A percentile compares a stretch with the other conserved stretches of the same genome.
These are phyloP conservation scores for Clitocybe nebularis DNA, from an alignment of 1,284 basidiomycete species.

Conservation along the genomic window DNA sequence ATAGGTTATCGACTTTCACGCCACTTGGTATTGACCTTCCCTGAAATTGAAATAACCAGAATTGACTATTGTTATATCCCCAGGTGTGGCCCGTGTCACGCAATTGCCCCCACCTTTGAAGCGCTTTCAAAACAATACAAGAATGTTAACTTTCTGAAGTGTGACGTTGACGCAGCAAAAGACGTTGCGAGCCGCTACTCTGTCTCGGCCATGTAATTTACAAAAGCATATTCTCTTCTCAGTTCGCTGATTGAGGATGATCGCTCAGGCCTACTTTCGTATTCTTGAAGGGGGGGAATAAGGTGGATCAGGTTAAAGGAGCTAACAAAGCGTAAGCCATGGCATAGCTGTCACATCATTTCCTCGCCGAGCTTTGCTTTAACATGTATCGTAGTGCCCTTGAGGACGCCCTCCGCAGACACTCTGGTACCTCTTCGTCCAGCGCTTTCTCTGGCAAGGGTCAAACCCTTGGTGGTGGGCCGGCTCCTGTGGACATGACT, in stretches of 20 bases:
- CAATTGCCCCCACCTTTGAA: conserved; percentile 72
- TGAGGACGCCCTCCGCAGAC: conserved; percentile 50
- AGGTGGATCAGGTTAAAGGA: conserved; percentile 67
- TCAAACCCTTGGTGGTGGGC: conserved; percentile 58
- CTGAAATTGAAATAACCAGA: not conserved
- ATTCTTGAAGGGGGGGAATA: conserved; percentile 63
- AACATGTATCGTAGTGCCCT: conserved; percentile 41
- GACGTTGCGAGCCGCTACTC: conserved; percentile 61
- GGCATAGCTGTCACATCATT: not conserved
- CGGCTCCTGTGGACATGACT: conserved; percentile 29
- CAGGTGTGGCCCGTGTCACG: conserved; percentile 81
- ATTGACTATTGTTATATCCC: not conserved
- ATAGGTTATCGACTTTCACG: conserved; percentile 82
- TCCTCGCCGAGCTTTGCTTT: conserved; percentile 1
- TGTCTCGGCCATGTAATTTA: conserved; percentile 62
- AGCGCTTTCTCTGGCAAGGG: conserved; percentile 65
- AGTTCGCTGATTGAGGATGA: not conserved
- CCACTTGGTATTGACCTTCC: conserved; percentile 51
- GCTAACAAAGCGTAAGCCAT: conserved; percentile 57
- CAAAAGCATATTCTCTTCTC: not conserved
- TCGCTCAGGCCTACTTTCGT: conserved; percentile 72
- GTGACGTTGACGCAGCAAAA: conserved; percentile 67
- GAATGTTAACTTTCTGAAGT: conserved; percentile 74
- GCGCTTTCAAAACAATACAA: conserved; percentile 60
- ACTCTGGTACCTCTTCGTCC: conserved; percentile 36